These are phyloP conservation scores for Sanghuangporus baumii DNA, from an alignment of 1,284 basidiomycete genomes.

Conservation along the genomic window DNA sequence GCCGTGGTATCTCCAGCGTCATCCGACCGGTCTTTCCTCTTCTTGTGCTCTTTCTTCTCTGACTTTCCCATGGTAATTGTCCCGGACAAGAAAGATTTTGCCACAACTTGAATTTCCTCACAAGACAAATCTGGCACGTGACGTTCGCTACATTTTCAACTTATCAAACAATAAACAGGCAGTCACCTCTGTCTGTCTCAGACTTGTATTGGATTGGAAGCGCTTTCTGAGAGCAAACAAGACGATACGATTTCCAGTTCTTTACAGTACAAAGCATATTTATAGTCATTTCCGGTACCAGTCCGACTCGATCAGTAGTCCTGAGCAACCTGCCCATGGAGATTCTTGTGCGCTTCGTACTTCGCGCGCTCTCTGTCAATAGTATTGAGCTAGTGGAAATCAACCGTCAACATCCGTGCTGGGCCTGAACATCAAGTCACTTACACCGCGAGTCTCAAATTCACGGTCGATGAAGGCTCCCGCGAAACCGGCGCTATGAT, in stretches of 20 bases:
- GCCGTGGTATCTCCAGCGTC: conserved; percentile 24
- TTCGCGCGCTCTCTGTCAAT: conserved; percentile 40
- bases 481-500: conserved; percentile 36
- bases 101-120: not conserved
- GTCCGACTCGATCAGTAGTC: conserved; percentile 9
- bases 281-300: not conserved
- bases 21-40: conserved; percentile 42
- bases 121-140: too few relatives aligned
- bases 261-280: not conserved
- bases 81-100: not conserved
- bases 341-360: conserved; percentile 30
- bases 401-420: not conserved
- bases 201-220: not conserved
- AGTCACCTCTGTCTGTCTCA: not conserved
- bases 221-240: too few relatives aligned
- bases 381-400: conserved; percentile 29
- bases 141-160: too few relatives aligned
- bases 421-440: conserved; percentile 18
- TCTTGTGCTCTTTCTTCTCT: conserved; percentile 59
- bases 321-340: conserved; percentile 11
- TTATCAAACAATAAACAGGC: too few relatives aligned
- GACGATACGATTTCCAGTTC: too few relatives aligned
- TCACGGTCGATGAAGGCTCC: conserved; percentile 42
- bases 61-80: conserved; percentile 49
- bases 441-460: conserved; percentile 48